A percentile compares a stretch with the other conserved stretches of the same genome.
These are phyloP conservation scores for Monilinia fructicola DNA, from an alignment of 2,329 filamentous ascomycete genomes.

Conservation along the genomic window DNA sequence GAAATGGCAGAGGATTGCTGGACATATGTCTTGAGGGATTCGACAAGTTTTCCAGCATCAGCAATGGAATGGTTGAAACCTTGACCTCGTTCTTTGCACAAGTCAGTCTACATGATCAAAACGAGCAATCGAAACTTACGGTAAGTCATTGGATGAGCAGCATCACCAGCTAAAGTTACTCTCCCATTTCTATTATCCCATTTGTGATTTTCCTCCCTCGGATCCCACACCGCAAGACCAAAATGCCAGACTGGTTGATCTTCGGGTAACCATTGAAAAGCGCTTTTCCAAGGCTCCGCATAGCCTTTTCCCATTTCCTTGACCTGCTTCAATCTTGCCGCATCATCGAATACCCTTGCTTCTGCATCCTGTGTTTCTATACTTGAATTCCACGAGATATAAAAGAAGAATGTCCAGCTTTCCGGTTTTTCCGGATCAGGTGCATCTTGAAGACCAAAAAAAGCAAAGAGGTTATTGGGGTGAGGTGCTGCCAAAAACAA, in stretches of 20 bases:
- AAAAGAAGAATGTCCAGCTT: constrained; percentile 49
- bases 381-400: constrained; percentile 47
- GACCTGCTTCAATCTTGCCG: constrained; percentile 44
- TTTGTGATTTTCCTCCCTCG: constrained; percentile 36
- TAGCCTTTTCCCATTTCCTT: constrained; percentile 44
- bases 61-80: constrained; percentile 50
- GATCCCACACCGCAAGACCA: constrained; percentile 40
- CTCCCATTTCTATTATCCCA: constrained; percentile 41
- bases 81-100: constrained; percentile 49
- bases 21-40: constrained; percentile 19
- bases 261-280: constrained; percentile 42
- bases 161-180: constrained; percentile 42
- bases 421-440: constrained; percentile 43
- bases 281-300: constrained; percentile 47
- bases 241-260: constrained; percentile 40
- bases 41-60: constrained; percentile 45
- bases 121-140: constrained; percentile 34
- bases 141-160: constrained; percentile 43
- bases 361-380: constrained; percentile 46
- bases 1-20: constrained; percentile 41
- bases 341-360: constrained; percentile 39
- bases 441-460: constrained; percentile 48
- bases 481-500: constrained; percentile 47
- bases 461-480: constrained; percentile 47
- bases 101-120: constrained; percentile 11